phyloP scores from a whole-genome alignment of 371 early-diverging fungal species.

The Rhizopus arrhizus region DNA sequence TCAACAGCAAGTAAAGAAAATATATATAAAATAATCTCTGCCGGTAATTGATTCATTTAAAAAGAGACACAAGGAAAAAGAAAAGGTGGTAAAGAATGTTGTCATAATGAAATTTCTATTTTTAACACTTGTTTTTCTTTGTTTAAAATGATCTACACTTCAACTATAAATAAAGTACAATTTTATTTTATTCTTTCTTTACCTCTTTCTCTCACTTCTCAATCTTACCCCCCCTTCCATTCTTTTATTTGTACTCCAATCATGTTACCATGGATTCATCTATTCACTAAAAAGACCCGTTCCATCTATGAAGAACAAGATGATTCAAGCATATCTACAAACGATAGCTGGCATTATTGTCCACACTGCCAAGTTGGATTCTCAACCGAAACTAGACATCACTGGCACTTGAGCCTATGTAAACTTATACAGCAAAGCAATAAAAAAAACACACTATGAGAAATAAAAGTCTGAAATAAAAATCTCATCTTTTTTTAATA shows the following conservation, averaged over 20 bases:
- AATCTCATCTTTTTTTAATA: background rate
- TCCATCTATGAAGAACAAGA: background rate
- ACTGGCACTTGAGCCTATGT: slow-evolving; percentile 35
- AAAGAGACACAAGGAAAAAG: too few species aligned
- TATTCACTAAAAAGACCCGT: background rate
- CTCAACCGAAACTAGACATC: slow-evolving; percentile 26
- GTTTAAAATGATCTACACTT: background rate
- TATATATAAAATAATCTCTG: too few species aligned
- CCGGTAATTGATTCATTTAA: too few species aligned
- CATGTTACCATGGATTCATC: too few species aligned
- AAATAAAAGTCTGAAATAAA: slow-evolving; percentile 2
- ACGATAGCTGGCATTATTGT: slow-evolving; percentile 27
- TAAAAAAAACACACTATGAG: slow-evolving; percentile 1
- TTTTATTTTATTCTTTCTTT: background rate
- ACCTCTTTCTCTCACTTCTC: too few species aligned
- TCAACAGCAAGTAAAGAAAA: too few species aligned
- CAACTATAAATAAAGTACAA: background rate
- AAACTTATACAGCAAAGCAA: slow-evolving; percentile 16
- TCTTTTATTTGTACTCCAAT: background rate
- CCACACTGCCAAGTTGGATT: slow-evolving; percentile 31
- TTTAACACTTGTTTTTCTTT: background rate
- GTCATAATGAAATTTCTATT: too few species aligned
- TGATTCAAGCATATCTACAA: background rate
- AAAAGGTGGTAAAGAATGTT: too few species aligned
- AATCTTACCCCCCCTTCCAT: background rate